These are phyloP conservation scores for Kazachstania sp. DNA, from an alignment of 1,139 yeast genomes.

Conservation along the genomic window DNA sequence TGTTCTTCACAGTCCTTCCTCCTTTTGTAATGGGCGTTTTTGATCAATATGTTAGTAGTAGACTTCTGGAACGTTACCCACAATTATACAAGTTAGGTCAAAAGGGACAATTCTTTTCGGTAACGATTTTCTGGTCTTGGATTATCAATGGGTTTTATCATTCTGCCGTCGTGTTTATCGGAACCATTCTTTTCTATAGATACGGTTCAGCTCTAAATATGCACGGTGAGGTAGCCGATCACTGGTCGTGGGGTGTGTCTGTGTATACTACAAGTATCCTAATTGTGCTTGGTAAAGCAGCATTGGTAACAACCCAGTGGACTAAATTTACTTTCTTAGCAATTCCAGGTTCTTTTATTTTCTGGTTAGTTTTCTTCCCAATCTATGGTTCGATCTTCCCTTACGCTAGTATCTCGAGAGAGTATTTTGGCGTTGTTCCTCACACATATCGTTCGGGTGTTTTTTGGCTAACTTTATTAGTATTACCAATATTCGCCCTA, in stretches of 20 bases:
- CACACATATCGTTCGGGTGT: conserved; percentile 69
- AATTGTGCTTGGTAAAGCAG: conserved; percentile 93
- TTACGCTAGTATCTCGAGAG: conserved; percentile 67
- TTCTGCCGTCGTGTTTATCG: conserved; percentile 73
- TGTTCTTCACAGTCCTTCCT: conserved; percentile 89
- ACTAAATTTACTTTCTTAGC: conserved; percentile 87
- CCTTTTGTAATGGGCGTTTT: conserved; percentile 95
- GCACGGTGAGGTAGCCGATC: conserved; percentile 70
- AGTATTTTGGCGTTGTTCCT: conserved; percentile 70
- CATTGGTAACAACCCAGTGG: conserved; percentile 86
- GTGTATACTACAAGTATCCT: conserved; percentile 79
- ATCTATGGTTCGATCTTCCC: conserved; percentile 84
- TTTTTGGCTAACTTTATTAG: conserved; percentile 78
- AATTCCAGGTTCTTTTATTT: conserved; percentile 82
- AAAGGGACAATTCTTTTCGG: conserved; percentile 78
- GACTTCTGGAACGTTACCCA: conserved; percentile 84
- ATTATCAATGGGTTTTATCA: conserved; percentile 91
- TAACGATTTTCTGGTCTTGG: conserved; percentile 95
- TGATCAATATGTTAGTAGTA: conserved; percentile 91
- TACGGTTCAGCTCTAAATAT: conserved; percentile 54
- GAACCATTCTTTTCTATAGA: conserved; percentile 59
- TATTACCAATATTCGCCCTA: conserved; percentile 69
- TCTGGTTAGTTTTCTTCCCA: conserved; percentile 87
- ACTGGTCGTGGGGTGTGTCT: conserved; percentile 95
- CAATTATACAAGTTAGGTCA: conserved; percentile 90